These are phyloP conservation scores for Ampelomyces quisqualis DNA, from an alignment of 2,329 filamentous ascomycete species.

Conservation along the genomic window DNA sequence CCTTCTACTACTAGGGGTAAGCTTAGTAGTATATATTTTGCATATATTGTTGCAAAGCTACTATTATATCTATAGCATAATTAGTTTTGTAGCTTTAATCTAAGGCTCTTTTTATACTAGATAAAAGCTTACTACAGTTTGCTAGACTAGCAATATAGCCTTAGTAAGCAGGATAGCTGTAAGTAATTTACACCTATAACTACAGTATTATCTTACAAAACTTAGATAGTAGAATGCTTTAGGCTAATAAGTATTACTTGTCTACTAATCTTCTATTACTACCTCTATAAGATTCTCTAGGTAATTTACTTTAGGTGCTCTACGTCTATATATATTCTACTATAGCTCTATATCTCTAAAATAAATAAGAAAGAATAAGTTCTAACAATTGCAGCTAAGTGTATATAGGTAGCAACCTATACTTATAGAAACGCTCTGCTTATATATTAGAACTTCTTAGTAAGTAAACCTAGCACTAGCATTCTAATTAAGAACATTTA, in stretches of 20 bases:
- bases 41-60: slow-evolving; percentile 9
- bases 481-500: slow-evolving; percentile 10
- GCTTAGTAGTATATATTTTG: slow-evolving; percentile 8
- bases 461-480: slow-evolving; percentile 9
- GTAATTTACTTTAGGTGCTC: slow-evolving; percentile 9
- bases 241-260: slow-evolving; percentile 6
- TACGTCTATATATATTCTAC: slow-evolving; percentile 10
- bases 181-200: neutral
- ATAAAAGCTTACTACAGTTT: slow-evolving; percentile 1
- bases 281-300: slow-evolving; percentile 8
- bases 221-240: slow-evolving; percentile 4
- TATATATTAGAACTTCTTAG: slow-evolving; percentile 16
- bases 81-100: slow-evolving; percentile 7
- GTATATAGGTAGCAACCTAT: slow-evolving; percentile 10
- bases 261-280: slow-evolving; percentile 2
- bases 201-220: slow-evolving; percentile 1
- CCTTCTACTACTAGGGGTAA: slow-evolving; percentile 7
- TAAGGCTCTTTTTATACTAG: slow-evolving; percentile 7
- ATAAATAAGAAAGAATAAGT: slow-evolving; percentile 1
- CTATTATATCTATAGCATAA: slow-evolving; percentile 2
- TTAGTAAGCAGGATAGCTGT: neutral
- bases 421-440: slow-evolving; percentile 11
- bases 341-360: slow-evolving; percentile 11
- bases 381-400: slow-evolving; percentile 5
- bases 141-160: neutral